Percentiles rank a stretch among this genome's conserved stretches.
These are phyloP conservation scores for Herpetomonas samuelpessoai DNA, from an alignment of 208 protist genomes.

Conservation along the genomic window DNA sequence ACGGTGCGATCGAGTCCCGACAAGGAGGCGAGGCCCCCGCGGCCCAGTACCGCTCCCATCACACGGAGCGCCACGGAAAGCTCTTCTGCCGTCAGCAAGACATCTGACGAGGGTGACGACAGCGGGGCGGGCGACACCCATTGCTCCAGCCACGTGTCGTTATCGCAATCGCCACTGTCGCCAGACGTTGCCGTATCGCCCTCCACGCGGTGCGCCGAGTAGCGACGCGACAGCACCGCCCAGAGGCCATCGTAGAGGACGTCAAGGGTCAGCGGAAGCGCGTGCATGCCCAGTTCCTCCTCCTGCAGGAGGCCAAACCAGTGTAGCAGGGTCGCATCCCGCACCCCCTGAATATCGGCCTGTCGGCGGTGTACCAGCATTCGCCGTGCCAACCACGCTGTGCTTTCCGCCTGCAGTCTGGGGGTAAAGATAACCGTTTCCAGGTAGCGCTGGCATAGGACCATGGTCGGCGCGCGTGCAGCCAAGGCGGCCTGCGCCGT, in stretches of 20 bases:
- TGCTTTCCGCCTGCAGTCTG: neutral
- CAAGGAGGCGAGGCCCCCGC: no score
- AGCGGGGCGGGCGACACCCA: neutral
- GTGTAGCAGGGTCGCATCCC: neutral
- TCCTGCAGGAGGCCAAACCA: slow-evolving; percentile 12
- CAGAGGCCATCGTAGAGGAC: slow-evolving; percentile 4
- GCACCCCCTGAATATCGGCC: neutral
- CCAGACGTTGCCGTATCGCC: neutral
- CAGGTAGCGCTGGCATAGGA: neutral
- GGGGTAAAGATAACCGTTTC: neutral
- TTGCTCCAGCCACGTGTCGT: neutral
- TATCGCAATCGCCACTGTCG: neutral
- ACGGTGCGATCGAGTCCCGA: no score
- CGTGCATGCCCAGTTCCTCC: slow-evolving; percentile 6
- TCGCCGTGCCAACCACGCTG: neutral
- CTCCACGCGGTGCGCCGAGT: neutral
- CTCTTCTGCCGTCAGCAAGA: slow-evolving; percentile 4
- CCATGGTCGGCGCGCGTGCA: no score
- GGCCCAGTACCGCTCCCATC: slow-evolving; percentile 6
- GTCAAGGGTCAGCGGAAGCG: neutral
- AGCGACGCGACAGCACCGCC: slow-evolving; percentile 1
- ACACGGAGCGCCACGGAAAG: slow-evolving; percentile 4
- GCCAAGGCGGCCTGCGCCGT: no score
- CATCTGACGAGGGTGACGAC: neutral
- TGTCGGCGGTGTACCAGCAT: neutral